Evolutionary conservation across 2,329 filamentous ascomycete species (phyloP).

Genomic region (Trichophyton benhamiae): DNA sequence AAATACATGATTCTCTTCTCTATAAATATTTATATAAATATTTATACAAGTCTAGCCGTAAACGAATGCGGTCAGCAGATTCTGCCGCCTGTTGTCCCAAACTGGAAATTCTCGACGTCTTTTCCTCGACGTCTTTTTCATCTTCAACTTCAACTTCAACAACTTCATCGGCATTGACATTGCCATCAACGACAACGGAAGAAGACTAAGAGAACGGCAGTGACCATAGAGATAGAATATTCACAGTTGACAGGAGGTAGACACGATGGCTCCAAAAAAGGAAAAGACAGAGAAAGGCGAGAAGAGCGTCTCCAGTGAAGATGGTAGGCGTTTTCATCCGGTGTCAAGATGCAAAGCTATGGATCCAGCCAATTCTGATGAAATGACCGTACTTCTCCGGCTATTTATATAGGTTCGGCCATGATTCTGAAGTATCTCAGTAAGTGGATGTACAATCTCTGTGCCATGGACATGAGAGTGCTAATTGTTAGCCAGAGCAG

Average conservation of each 20-base stretch:
- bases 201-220: not conserved
- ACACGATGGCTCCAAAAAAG: constrained; percentile 30
- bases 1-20: not conserved
- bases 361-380: not conserved
- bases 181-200: not conserved
- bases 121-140: not conserved
- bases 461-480: not conserved
- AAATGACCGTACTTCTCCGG: not conserved
- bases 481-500: constrained; percentile 25
- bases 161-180: not conserved
- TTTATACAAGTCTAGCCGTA: not conserved
- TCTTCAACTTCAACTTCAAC: not conserved
- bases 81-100: not conserved
- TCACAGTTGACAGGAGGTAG: not conserved
- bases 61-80: not conserved
- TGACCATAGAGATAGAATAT: not conserved
- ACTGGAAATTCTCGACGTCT: not conserved
- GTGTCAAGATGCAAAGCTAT: not conserved
- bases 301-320: constrained; percentile 10
- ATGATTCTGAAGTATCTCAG: constrained; percentile 41
- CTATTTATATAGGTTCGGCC: constrained; percentile 22
- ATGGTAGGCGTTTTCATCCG: constrained; percentile 19
- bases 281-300: constrained; percentile 20
- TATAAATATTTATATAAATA: not conserved
- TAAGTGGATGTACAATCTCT: constrained; percentile 21